phyloP scores from a whole-genome alignment of 129 eudicot genomes.

The Lactuca saligna region DNA sequence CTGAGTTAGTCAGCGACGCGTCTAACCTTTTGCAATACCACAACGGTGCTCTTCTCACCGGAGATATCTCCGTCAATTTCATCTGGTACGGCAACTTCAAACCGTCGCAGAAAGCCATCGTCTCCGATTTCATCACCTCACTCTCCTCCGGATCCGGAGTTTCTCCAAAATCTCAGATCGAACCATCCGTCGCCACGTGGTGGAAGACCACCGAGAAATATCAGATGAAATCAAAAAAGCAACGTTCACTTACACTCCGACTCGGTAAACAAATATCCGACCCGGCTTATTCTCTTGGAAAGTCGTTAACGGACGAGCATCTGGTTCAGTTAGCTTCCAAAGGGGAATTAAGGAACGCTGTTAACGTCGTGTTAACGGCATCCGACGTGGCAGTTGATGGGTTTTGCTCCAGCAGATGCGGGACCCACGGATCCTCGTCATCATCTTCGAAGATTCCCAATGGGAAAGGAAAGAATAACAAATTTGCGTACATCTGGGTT shows the following conservation, averaged over 20 bases:
- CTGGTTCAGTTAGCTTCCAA: slow-evolving; percentile 40
- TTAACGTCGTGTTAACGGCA: slow-evolving; percentile 49
- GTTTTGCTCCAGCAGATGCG: slow-evolving; percentile 54
- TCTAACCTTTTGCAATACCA: slow-evolving; percentile 50
- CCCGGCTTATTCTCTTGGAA: slow-evolving; percentile 38
- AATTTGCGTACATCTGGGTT: slow-evolving; percentile 44
- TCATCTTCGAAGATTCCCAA: not conserved
- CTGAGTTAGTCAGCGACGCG: slow-evolving; percentile 35
- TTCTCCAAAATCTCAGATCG: not conserved
- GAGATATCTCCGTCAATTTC: slow-evolving; percentile 54
- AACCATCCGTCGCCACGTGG: slow-evolving; percentile 60
- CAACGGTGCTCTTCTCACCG: slow-evolving; percentile 72
- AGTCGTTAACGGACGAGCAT: slow-evolving; percentile 34
- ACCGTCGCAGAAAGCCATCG: slow-evolving; percentile 36
- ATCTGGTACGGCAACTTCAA: slow-evolving; percentile 41
- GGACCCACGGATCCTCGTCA: slow-evolving; percentile 41
- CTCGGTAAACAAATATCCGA: slow-evolving; percentile 45
- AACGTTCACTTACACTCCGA: slow-evolving; percentile 3
- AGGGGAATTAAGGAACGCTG: slow-evolving; percentile 34
- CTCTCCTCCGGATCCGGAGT: slow-evolving; percentile 9
- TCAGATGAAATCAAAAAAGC: slow-evolving; percentile 12
- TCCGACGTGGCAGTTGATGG: slow-evolving; percentile 53
- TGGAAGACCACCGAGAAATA: slow-evolving; percentile 42
- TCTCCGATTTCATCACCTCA: slow-evolving; percentile 40
- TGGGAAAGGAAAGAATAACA: slow-evolving; percentile 26